A percentile compares a stretch with the other conserved stretches of the same genome.
Evolutionary conservation across 257 asterid species (phyloP).

Genomic region (Ophiorrhiza pumila): DNA sequence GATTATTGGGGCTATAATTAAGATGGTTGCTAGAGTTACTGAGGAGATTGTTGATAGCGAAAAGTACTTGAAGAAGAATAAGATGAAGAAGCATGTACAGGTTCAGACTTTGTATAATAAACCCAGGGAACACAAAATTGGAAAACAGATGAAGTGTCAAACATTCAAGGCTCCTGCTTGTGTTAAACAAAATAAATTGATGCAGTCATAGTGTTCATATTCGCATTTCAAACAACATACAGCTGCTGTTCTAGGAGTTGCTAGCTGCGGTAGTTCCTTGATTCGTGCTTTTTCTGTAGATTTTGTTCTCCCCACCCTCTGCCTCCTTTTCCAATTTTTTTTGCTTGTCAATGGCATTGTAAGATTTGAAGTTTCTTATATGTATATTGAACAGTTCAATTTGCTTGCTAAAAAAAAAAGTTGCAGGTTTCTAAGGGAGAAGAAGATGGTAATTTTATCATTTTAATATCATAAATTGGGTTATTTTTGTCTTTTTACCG

Average conservation of each 20-base stretch:
- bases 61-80: slow-evolving; percentile 25
- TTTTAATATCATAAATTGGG: no score
- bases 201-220: slow-evolving; percentile 66
- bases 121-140: slow-evolving; percentile 13
- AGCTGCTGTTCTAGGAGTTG: slow-evolving; percentile 42
- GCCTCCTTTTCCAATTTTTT: neutral
- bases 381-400: slow-evolving; percentile 52
- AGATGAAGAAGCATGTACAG: slow-evolving; percentile 29
- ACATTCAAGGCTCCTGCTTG: slow-evolving; percentile 65
- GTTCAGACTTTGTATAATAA: slow-evolving; percentile 26
- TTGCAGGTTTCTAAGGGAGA: no score
- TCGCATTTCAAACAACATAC: slow-evolving; percentile 27
- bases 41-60: slow-evolving; percentile 37
- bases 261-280: slow-evolving; percentile 39
- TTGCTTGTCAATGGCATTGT: slow-evolving; percentile 43
- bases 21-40: slow-evolving; percentile 60
- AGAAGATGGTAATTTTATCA: no score
- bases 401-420: no score
- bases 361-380: slow-evolving; percentile 36
- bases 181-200: slow-evolving; percentile 66
- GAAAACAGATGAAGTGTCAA: slow-evolving; percentile 54
- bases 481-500: no score
- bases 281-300: slow-evolving; percentile 34
- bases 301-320: slow-evolving; percentile 13
- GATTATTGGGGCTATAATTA: no score